Conservation (phyloP, 768 basidiomycete genomes). For the Vararia minispora region DNA sequence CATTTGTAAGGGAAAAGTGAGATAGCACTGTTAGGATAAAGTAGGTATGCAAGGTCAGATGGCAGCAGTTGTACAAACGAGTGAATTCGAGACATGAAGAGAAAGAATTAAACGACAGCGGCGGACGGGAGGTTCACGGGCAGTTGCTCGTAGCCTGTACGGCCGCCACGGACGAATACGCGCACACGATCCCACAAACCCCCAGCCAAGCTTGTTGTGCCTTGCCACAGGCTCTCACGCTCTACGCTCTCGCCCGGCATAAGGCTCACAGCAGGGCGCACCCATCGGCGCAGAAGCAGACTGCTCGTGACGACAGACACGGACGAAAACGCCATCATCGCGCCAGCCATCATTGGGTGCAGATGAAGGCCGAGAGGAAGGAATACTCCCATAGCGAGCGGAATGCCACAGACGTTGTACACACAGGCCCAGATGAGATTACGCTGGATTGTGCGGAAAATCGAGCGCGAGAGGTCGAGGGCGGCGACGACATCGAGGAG, state of each 20-base stretch:
- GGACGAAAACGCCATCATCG: constrained; percentile 95
- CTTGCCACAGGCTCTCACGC: constrained; percentile 28
- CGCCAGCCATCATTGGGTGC: constrained; percentile 98
- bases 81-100: no score
- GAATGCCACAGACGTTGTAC: constrained; percentile 89
- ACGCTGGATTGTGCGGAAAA: constrained; percentile 83
- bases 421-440: constrained; percentile 96
- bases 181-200: constrained; percentile 33
- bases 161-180: constrained; percentile 29
- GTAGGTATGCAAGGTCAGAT: no score
- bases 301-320: constrained; percentile 93
- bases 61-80: no score
- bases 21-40: no score
- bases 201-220: constrained; percentile 29
- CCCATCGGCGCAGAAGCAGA: constrained; percentile 79
- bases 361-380: constrained; percentile 86
- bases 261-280: constrained; percentile 53
- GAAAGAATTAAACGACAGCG: no score
- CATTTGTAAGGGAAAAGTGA: no score
- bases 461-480: constrained; percentile 77
- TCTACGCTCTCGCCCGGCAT: constrained; percentile 41
- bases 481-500: constrained; percentile 96
- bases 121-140: no score
- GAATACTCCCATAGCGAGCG: constrained; percentile 95
- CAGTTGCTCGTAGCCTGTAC: constrained; percentile 54